Conservation (phyloP, 352 stramenopile genomes). For the Blastocystis sp. region DNA sequence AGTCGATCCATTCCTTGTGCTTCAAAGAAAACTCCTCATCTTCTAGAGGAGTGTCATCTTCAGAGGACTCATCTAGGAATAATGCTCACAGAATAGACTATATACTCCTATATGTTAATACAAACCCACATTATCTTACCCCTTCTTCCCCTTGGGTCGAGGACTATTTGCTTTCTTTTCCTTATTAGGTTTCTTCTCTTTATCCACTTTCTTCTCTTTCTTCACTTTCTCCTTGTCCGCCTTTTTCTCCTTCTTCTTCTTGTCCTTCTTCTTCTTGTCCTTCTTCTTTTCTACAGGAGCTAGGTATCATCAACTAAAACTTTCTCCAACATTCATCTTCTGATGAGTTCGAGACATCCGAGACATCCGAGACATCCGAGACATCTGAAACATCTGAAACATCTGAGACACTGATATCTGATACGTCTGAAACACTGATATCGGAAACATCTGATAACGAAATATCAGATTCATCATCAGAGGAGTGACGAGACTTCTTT, state of each 20-base stretch:
- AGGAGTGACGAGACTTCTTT: slow-evolving; percentile 40
- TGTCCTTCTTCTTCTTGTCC: neutral
- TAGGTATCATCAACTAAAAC: neutral
- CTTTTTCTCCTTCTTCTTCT: neutral
- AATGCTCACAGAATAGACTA: neutral
- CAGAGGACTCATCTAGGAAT: slow-evolving; percentile 22
- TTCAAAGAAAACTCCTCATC: slow-evolving; percentile 43
- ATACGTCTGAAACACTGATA: slow-evolving; percentile 42
- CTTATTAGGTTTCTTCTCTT: neutral
- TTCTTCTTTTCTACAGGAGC: neutral
- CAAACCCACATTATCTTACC: neutral
- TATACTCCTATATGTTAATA: neutral
- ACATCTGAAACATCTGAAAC: neutral
- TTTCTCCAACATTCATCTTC: neutral
- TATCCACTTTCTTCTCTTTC: neutral
- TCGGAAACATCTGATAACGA: slow-evolving; percentile 38
- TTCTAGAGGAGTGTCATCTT: slow-evolving; percentile 44
- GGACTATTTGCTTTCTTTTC: neutral
- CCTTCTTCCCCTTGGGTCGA: slow-evolving; percentile 13
- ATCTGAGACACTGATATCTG: neutral
- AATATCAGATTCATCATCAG: slow-evolving; percentile 38
- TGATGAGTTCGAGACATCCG: neutral
- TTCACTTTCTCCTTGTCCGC: neutral
- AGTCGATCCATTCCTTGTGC: slow-evolving; percentile 59
- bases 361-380: neutral